Evolutionary conservation across 23 red algal species (phyloP), one percentile per base, ranked within the genome.

Genomic region (Gracilaria domingensis): DNA sequence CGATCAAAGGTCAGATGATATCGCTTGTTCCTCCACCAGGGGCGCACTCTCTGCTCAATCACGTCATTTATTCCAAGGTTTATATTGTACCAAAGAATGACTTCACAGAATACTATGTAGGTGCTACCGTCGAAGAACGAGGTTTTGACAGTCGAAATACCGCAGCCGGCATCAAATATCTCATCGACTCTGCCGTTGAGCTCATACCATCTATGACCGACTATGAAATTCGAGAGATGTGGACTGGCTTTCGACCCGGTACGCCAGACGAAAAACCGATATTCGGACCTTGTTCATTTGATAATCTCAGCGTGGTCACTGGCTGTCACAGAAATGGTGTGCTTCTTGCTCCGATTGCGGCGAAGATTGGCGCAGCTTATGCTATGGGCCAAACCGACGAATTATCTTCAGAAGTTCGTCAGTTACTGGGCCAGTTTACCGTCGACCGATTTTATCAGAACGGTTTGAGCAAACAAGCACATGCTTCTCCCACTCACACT

Each of bases 1-100:
- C 97, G 0, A 62, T 95, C 18, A 99, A 99, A 65, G 97, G 97
- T 3, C 97, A 99, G 91, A 96, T 99, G 94, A 69, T 99, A 39
- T 62, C 66, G 32, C 66, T 99, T 24, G 53, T 77, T n/a, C 95
- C 95, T 11, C 44, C 69, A 17, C 24, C 32, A n/a, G 33, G 30
- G 7, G 59, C 49, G n/a, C 23, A 60, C 4, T 69, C 42, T 59
- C 36, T 75, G 25, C 82, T 96, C 18, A 77, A 88, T 21, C 87
- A 85, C 29, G 91, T 96, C 1, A 56, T 99, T 14, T 94, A 88
- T 82, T 85, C 90, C 0, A 75, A 75, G 12, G 61, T 93, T 14
- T 99, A 99, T 80, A 84, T 96, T 24, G 91, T 95, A 18, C 97
- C 97, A 23, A 93, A 94, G 64, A 75, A 94, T 21, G 72, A 65